phyloP scores from a whole-genome alignment of 345 rosid genomes.

The Bruguiera sexangula region DNA sequence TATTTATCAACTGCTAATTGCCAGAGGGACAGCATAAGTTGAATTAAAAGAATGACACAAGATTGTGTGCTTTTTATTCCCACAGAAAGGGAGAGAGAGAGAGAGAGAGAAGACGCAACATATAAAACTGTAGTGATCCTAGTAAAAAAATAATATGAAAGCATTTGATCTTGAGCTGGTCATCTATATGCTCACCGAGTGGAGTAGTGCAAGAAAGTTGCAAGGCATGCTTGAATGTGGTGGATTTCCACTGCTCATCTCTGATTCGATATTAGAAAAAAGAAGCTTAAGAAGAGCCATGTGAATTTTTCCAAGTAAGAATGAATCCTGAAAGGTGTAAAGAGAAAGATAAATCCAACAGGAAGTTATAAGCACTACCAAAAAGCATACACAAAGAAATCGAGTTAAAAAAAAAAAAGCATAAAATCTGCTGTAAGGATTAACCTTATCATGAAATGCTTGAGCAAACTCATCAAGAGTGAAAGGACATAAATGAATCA shows the following conservation, averaged over 20 bases:
- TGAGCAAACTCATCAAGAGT: constrained; percentile 88
- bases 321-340: constrained; percentile 60
- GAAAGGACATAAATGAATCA: constrained; percentile 60
- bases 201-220: constrained; percentile 88
- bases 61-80: neutral
- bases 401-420: neutral
- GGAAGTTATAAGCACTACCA: neutral
- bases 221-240: constrained; percentile 66
- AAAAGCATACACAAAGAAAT: neutral
- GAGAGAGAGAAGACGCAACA: neutral
- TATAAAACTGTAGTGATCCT: neutral
- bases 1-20: neutral
- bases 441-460: constrained; percentile 94
- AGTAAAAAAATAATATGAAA: neutral
- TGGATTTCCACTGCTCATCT: constrained; percentile 47
- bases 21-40: too few species aligned
- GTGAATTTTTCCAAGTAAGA: constrained; percentile 83
- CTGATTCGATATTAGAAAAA: constrained; percentile 60
- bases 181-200: constrained; percentile 60
- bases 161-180: neutral
- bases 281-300: constrained; percentile 87
- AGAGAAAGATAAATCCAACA: constrained; percentile 18
- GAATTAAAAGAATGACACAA: too few species aligned
- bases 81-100: neutral
- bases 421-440: constrained; percentile 15